Base-by-base conservation (phyloP, 2,329 filamentous ascomycete species). In the Fusarium circinatum region DNA sequence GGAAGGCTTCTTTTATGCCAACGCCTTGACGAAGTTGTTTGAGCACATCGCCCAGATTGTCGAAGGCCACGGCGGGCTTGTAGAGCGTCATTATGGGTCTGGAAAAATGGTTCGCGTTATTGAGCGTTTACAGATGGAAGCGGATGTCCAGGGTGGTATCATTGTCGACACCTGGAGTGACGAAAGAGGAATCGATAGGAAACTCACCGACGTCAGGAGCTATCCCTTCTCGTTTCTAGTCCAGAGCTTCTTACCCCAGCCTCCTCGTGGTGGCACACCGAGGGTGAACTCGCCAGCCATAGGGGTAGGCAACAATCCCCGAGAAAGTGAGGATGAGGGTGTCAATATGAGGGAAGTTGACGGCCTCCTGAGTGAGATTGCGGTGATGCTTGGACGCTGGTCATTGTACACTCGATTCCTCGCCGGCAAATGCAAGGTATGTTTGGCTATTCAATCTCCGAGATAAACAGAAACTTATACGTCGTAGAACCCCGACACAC, bases 301-400 rank as follows among this genome's bases (percentile, higher is more conserved):
- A 41, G 89, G 90, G 20, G 85, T 86, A 24, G 83, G 84, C 11
- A 86, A 83, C 62, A 88, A 88, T 79, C 80, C 82, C 6, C 88
- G 93, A 15, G 84, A 85, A 22, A 94, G 92, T 79, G 95, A 98
- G 80, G 96, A 99, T 75, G 96, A 98, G 78, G 89, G 94, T 2
- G 94, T 98, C 28, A 95, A 98, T 79, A 98, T 98, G 94, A 98
- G 96, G 82, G 96, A 98, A 80, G 90, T 99, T 7, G 96, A 99
- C 79, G 92, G 90, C 2, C 84, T 98, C 15, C 86, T 99, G 9
- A 95, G 90, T 71, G 96, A 99, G 82, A 94, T 95, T 76, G 93
- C 94, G 3, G 86, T 97, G 44, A 99, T 99, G 94, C 89, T 99
- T 42, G 92, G 94, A 20, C 90, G 94, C 36, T 99, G 96, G 95